A percentile compares a stretch with the other conserved stretches of the same genome.
Evolutionary conservation across 768 basidiomycete genomes (phyloP).

Genomic region (Asterophora lycoperdoides): DNA sequence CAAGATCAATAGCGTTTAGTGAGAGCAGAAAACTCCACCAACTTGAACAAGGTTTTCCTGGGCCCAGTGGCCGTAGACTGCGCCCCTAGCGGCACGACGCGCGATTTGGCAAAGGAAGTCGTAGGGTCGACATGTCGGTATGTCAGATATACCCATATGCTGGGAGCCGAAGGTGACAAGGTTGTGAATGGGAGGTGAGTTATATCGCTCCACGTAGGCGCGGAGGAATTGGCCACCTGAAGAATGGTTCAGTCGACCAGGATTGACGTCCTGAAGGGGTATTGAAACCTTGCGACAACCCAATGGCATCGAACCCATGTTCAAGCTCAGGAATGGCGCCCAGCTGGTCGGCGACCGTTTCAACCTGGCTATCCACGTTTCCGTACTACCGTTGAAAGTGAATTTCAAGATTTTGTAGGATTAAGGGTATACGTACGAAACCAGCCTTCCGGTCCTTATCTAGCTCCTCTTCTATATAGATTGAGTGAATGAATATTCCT

Average conservation of each 20-base stretch:
- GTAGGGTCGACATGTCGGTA: slow-evolving; percentile 58
- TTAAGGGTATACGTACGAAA: slow-evolving; percentile 49
- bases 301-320: slow-evolving; percentile 79
- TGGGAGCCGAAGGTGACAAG: slow-evolving; percentile 86
- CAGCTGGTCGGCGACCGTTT: slow-evolving; percentile 60
- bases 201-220: slow-evolving; percentile 77
- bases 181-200: slow-evolving; percentile 70
- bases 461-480: slow-evolving; percentile 60
- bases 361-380: slow-evolving; percentile 68
- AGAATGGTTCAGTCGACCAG: neutral
- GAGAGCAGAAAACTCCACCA: neutral
- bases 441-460: slow-evolving; percentile 65
- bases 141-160: slow-evolving; percentile 81
- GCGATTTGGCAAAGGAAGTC: slow-evolving; percentile 72
- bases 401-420: neutral
- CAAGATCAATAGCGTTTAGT: neutral
- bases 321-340: slow-evolving; percentile 57
- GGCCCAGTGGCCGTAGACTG: slow-evolving; percentile 72
- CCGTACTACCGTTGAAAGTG: slow-evolving; percentile 53
- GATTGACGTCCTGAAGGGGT: neutral
- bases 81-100: slow-evolving; percentile 52
- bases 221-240: slow-evolving; percentile 81
- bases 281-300: slow-evolving; percentile 75
- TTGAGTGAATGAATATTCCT: slow-evolving; percentile 73
- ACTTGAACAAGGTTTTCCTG: slow-evolving; percentile 76